phyloP scores from a whole-genome alignment of 1,139 yeast species.

The Suhomyces yuchorum region DNA sequence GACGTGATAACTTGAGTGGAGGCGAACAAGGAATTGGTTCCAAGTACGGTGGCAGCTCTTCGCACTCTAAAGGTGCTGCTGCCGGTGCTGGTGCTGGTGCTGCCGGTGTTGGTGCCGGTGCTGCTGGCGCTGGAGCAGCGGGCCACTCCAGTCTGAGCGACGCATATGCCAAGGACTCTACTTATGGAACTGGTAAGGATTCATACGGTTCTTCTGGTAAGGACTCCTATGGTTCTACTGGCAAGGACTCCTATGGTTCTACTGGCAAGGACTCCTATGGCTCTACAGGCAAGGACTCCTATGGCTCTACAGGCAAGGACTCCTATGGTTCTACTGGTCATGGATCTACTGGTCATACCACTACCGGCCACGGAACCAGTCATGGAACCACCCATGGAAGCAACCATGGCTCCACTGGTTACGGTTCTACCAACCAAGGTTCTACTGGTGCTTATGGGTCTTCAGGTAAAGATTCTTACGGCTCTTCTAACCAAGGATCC shows the following conservation, averaged over 20 bases:
- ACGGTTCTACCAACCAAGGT: no score
- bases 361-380: not conserved
- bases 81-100: slow-evolving; percentile 15
- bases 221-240: slow-evolving; percentile 9
- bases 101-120: slow-evolving; percentile 8
- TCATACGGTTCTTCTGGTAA: slow-evolving; percentile 10
- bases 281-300: slow-evolving; percentile 17
- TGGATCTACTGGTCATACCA: not conserved
- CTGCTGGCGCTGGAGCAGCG: slow-evolving; percentile 15
- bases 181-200: slow-evolving; percentile 13
- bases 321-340: slow-evolving; percentile 15
- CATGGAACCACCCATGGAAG: no score
- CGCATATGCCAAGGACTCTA: slow-evolving; percentile 9
- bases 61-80: slow-evolving; percentile 5
- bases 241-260: slow-evolving; percentile 15
- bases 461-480: slow-evolving; percentile 1
- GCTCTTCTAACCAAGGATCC: not conserved
- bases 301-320: slow-evolving; percentile 11
- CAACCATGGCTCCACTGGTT: no score
- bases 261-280: slow-evolving; percentile 11
- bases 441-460: slow-evolving; percentile 1
- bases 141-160: slow-evolving; percentile 14
- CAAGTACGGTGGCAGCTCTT: slow-evolving; percentile 22
- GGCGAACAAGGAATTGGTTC: slow-evolving; percentile 34
- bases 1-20: slow-evolving; percentile 35